Evolutionary conservation across 176 grass and related monocot genomes (phyloP).

Genomic region (Zizania latifolia): DNA sequence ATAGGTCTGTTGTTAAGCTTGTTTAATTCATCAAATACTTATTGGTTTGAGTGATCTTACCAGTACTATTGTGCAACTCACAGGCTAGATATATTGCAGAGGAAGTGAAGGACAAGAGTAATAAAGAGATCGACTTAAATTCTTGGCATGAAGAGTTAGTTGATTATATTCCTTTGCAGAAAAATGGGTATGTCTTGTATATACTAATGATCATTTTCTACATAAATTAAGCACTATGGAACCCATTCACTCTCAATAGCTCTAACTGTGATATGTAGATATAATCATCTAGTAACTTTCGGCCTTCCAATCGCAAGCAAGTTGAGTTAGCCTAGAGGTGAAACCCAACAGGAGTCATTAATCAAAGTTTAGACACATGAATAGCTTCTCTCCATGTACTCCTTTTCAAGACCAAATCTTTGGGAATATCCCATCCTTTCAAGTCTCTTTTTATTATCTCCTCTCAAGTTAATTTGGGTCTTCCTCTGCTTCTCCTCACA

Average conservation of each 20-base stretch:
- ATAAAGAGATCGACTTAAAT: slow-evolving; percentile 45
- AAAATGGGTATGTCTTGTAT: slow-evolving; percentile 53
- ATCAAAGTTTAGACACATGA: too few species aligned
- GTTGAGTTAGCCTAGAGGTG: too few species aligned
- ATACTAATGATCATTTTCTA: background rate
- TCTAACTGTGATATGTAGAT: background rate
- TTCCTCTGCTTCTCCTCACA: too few species aligned
- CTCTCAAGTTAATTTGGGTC: too few species aligned
- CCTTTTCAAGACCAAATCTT: too few species aligned
- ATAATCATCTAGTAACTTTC: background rate
- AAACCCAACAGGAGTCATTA: too few species aligned
- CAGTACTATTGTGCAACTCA: slow-evolving; percentile 15
- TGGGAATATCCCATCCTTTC: too few species aligned
- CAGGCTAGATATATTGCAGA: slow-evolving; percentile 67
- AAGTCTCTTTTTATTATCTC: too few species aligned
- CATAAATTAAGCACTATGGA: slow-evolving; percentile 9
- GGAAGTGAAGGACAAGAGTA: slow-evolving; percentile 74
- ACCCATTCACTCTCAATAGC: background rate
- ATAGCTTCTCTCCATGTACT: too few species aligned
- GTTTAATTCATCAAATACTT: background rate
- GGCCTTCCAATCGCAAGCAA: too few species aligned
- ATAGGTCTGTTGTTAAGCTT: slow-evolving; percentile 17
- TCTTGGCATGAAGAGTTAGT: slow-evolving; percentile 39
- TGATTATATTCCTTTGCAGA: slow-evolving; percentile 47
- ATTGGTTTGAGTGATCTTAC: slow-evolving; percentile 1